Evolutionary conservation across 2,329 filamentous ascomycete genomes (phyloP).

Genomic region (Xylaria sp.): DNA sequence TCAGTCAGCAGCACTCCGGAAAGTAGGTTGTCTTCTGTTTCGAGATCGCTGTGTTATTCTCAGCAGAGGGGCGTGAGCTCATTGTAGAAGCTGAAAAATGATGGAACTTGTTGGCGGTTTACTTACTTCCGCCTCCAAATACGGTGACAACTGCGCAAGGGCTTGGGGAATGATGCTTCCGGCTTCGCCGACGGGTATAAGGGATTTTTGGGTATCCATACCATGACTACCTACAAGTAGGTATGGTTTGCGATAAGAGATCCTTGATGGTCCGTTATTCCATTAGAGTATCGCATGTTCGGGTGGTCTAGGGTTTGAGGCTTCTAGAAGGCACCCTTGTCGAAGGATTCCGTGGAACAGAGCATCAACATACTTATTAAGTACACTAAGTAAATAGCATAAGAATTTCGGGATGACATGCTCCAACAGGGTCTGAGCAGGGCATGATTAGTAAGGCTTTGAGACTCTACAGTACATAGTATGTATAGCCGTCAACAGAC

Average conservation of each 20-base stretch:
- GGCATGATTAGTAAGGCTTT: not conserved
- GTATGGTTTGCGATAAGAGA: conserved; percentile 1
- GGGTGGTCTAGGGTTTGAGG: not conserved
- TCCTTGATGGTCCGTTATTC: conserved; percentile 3
- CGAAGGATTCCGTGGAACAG: conserved; percentile 6
- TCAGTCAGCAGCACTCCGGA: not conserved
- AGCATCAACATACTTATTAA: not conserved
- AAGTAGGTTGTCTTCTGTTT: not conserved
- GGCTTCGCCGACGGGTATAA: conserved; percentile 1
- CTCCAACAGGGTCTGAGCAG: not conserved
- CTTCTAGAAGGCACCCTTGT: conserved; percentile 4
- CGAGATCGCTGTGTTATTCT: not conserved
- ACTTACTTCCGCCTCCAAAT: conserved; percentile 6
- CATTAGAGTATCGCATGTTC: not conserved
- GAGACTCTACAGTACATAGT: not conserved
- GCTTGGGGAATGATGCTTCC: not conserved
- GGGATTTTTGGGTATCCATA: not conserved
- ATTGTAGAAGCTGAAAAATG: not conserved
- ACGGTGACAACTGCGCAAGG: not conserved
- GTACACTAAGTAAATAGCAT: not conserved
- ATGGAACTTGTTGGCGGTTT: not conserved
- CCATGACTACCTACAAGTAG: not conserved
- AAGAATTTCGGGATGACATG: not conserved
- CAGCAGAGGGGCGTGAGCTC: not conserved
- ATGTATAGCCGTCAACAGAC: not conserved